Evolutionary conservation across 352 stramenopile species (phyloP).

Genomic region (Phytophthora fragariae): DNA sequence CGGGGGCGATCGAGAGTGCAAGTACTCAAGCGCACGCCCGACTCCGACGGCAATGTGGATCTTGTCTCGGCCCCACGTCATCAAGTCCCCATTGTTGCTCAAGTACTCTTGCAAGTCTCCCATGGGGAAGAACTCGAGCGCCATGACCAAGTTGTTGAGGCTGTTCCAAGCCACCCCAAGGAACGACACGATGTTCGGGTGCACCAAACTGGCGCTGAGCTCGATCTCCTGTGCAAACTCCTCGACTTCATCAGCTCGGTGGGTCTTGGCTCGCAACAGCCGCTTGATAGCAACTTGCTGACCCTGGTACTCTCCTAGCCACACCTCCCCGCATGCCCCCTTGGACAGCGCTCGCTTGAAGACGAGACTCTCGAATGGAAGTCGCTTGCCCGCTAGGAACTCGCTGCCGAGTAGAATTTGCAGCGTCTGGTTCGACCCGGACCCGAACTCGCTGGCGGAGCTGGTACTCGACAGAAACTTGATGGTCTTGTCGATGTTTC

Average conservation of each 20-base stretch:
- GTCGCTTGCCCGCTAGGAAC: neutral
- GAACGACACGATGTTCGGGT: slow-evolving; percentile 1
- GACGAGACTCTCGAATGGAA: neutral
- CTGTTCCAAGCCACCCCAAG: neutral
- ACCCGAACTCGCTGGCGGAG: slow-evolving; percentile 1
- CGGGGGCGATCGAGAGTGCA: slow-evolving; percentile 26
- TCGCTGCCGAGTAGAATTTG: neutral
- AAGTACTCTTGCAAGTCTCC: slow-evolving; percentile 50
- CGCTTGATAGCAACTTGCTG: neutral
- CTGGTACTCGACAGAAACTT: neutral
- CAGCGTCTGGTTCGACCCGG: neutral
- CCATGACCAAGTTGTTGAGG: slow-evolving; percentile 48
- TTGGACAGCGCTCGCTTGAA: slow-evolving; percentile 2
- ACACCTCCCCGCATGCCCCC: neutral
- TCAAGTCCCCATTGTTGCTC: slow-evolving; percentile 6
- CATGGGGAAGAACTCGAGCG: slow-evolving; percentile 46
- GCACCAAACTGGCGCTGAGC: neutral
- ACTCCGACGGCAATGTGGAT: slow-evolving; percentile 40
- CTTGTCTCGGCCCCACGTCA: slow-evolving; percentile 41
- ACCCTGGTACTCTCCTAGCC: neutral
- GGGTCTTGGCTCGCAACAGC: neutral
- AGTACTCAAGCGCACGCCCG: slow-evolving; percentile 40
- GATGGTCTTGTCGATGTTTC: neutral
- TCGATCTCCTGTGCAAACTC: slow-evolving; percentile 1
- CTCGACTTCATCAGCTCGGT: neutral